These are phyloP conservation scores for Verticillium alfalfae DNA, from an alignment of 2,329 filamentous ascomycete genomes.

Conservation along the genomic window DNA sequence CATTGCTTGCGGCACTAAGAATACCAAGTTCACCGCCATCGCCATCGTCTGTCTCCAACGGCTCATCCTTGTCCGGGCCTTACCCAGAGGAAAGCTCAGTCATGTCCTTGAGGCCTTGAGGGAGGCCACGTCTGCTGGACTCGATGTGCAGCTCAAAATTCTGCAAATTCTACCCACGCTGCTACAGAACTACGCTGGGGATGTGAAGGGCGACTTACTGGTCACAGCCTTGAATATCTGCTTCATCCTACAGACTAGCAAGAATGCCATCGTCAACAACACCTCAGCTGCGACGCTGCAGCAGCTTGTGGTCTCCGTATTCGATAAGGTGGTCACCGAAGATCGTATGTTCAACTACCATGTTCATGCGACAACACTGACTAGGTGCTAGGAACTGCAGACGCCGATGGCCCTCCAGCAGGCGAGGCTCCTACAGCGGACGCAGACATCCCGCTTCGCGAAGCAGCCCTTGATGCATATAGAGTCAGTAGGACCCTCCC, in stretches of 20 bases:
- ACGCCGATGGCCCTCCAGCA: constrained; percentile 44
- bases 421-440: constrained; percentile 64
- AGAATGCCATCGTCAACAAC: constrained; percentile 89
- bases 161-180: constrained; percentile 85
- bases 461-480: constrained; percentile 81
- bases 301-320: constrained; percentile 86
- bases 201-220: constrained; percentile 75
- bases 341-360: constrained; percentile 53
- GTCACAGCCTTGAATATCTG: constrained; percentile 84
- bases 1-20: constrained; percentile 84
- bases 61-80: constrained; percentile 73
- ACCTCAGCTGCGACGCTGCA: constrained; percentile 95
- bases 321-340: constrained; percentile 82
- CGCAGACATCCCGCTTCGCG: constrained; percentile 59
- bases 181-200: constrained; percentile 80
- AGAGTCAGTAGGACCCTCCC: constrained; percentile 36
- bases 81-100: constrained; percentile 73
- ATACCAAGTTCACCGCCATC: constrained; percentile 83
- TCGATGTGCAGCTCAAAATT: constrained; percentile 95
- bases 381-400: constrained; percentile 25
- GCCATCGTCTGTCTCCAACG: constrained; percentile 86
- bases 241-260: constrained; percentile 83
- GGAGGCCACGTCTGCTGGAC: constrained; percentile 71
- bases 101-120: constrained; percentile 85
- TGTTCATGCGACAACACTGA: constrained; percentile 7